Conservation (phyloP, 345 rosid species). For the Eucalyptus sideroxylon region DNA sequence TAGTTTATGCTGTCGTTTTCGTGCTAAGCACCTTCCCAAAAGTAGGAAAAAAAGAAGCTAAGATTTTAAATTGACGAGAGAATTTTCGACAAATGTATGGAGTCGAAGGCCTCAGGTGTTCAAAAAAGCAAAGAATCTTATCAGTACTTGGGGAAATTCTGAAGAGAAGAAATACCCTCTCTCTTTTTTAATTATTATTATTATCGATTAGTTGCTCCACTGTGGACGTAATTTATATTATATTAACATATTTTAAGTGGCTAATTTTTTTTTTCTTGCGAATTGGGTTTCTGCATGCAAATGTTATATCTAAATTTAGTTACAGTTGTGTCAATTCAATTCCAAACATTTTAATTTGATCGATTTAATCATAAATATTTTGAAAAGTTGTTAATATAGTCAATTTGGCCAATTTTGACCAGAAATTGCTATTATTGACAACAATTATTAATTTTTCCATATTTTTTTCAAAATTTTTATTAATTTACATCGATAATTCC, state of each 20-base stretch:
- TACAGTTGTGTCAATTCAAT: too few species aligned
- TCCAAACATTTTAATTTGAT: too few species aligned
- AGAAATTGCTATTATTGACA: fast-evolving
- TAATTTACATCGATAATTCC: neutral
- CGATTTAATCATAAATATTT: fast-evolving
- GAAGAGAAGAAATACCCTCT: neutral
- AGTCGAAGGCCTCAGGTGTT: neutral
- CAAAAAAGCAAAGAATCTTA: neutral
- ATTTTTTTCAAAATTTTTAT: too few species aligned
- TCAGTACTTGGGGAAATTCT: neutral
- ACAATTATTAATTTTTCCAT: too few species aligned
- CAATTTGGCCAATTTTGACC: too few species aligned
- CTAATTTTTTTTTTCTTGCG: neutral
- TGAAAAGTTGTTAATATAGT: too few species aligned
- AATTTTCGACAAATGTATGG: neutral
- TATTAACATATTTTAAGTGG: neutral
- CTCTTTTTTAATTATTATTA: neutral
- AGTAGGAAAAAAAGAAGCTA: neutral
- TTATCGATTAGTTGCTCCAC: neutral
- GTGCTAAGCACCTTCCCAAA: neutral
- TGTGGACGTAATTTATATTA: neutral
- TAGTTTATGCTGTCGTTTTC: neutral
- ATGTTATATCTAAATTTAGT: neutral
- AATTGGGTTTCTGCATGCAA: neutral
- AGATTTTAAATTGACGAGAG: neutral